Percentiles rank a stretch among this genome's conserved stretches.
Conservation (phyloP, 768 basidiomycete species). For the Kwoniella heveanensis region DNA sequence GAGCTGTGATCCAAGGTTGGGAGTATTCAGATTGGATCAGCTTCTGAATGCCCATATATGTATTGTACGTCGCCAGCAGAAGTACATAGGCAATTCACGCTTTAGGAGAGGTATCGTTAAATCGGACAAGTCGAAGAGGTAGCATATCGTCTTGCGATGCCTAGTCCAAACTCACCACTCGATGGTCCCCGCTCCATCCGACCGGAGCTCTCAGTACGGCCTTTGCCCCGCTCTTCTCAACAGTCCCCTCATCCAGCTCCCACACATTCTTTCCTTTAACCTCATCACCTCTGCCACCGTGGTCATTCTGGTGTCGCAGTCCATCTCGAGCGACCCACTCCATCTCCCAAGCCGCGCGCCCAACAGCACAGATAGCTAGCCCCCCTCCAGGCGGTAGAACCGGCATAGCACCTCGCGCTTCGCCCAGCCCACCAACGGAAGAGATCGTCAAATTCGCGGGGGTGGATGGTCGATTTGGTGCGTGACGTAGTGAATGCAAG, state of each 20-base stretch:
- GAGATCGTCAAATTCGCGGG: slow-evolving; percentile 44
- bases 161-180: slow-evolving; percentile 36
- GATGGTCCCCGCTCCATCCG: slow-evolving; percentile 52
- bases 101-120: not conserved
- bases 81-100: no score
- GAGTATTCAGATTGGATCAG: not conserved
- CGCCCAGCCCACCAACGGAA: slow-evolving; percentile 44
- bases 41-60: no score
- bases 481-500: slow-evolving; percentile 24
- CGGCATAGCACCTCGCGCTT: slow-evolving; percentile 40
- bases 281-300: slow-evolving; percentile 8
- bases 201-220: slow-evolving; percentile 43
- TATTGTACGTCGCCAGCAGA: no score
- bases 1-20: slow-evolving; percentile 30
- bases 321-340: slow-evolving; percentile 21
- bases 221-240: slow-evolving; percentile 28
- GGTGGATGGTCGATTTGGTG: slow-evolving; percentile 28
- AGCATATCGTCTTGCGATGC: no score
- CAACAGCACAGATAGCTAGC: slow-evolving; percentile 48
- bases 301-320: not conserved
- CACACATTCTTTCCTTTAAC: slow-evolving; percentile 16
- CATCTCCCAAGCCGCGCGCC: slow-evolving; percentile 44
- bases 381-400: slow-evolving; percentile 48
- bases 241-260: slow-evolving; percentile 29
- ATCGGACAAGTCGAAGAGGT: no score